A percentile compares a stretch with the other conserved stretches of the same genome.
Conservation (phyloP, 2,329 filamentous ascomycete genomes). For the Periconia digitata region DNA sequence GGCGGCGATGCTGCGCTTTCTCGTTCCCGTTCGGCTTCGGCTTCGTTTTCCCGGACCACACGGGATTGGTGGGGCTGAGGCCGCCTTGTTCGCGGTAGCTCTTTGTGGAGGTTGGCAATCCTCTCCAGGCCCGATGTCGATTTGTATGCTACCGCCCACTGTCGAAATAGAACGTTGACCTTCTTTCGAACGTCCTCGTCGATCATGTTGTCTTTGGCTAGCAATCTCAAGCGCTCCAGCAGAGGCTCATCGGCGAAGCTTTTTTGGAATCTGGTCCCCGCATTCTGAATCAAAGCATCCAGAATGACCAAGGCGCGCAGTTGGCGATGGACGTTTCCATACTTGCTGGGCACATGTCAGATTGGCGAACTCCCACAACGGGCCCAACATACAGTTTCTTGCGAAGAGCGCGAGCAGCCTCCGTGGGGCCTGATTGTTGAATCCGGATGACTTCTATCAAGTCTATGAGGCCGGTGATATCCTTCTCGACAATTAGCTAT, state of each 20-base stretch:
- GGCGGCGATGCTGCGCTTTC: constrained; percentile 50
- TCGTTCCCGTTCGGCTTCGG: constrained; percentile 68
- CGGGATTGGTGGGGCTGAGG: constrained; percentile 72
- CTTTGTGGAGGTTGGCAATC: constrained; percentile 76
- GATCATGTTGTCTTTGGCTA: constrained; percentile 80
- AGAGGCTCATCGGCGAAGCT: constrained; percentile 88
- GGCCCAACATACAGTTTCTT: constrained; percentile 79
- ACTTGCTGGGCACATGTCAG: constrained; percentile 64
- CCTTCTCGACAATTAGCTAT: constrained; percentile 15
- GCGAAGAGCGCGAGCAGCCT: constrained; percentile 87
- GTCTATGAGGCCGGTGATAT: constrained; percentile 87
- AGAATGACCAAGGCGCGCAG: constrained; percentile 84
- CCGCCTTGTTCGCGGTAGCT: constrained; percentile 65
- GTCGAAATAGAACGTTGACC: constrained; percentile 80
- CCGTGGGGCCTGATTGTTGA: constrained; percentile 80
- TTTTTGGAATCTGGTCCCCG: constrained; percentile 81
- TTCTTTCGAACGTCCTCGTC: constrained; percentile 86
- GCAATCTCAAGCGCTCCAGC: constrained; percentile 84
- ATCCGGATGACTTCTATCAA: constrained; percentile 92
- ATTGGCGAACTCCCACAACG: constrained; percentile 1
- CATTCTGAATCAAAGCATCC: constrained; percentile 93
- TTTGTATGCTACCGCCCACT: constrained; percentile 84
- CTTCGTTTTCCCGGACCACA: constrained; percentile 77
- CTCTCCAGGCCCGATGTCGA: constrained; percentile 76
- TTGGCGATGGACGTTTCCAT: constrained; percentile 91